phyloP scores from a whole-genome alignment of 208 protist species.

The Trypanosoma avium region DNA sequence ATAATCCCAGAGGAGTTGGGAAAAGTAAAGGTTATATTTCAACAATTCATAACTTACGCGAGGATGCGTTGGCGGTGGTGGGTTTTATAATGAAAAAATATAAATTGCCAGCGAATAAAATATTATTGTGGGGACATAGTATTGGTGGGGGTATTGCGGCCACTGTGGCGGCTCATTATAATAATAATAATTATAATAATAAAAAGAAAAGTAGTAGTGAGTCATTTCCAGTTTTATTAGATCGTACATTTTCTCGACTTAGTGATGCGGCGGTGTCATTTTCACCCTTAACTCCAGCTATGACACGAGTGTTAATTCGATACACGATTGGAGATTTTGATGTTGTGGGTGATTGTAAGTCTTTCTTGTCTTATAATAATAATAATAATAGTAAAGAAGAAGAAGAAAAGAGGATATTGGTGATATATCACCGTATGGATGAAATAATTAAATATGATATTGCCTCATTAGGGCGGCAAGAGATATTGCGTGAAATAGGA shows the following conservation, averaged over 20 bases:
- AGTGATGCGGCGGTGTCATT: conserved; percentile 66
- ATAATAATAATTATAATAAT: too few relatives aligned
- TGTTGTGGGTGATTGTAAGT: conserved; percentile 39
- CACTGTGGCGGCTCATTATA: conserved; percentile 35
- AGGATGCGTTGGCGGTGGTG: conserved; percentile 57
- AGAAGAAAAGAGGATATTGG: conserved; percentile 60
- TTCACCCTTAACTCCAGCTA: conserved; percentile 44
- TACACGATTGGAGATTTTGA: conserved; percentile 58
- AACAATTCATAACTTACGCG: conserved; percentile 49
- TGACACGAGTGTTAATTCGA: conserved; percentile 43
- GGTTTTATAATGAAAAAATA: conserved; percentile 33
- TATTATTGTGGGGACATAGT: conserved; percentile 82
- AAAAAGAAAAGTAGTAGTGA: too few relatives aligned
- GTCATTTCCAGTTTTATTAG: conserved; percentile 56
- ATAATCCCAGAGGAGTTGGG: conserved; percentile 78
- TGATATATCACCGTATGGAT: conserved; percentile 66
- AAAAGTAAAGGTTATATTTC: conserved; percentile 61
- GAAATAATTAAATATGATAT: conserved; percentile 62
- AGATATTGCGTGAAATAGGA: conserved; percentile 2
- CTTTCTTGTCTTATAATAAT: too few relatives aligned
- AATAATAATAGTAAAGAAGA: too few relatives aligned
- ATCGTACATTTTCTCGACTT: conserved; percentile 77
- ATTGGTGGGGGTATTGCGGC: conserved; percentile 75
- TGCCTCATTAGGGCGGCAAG: conserved; percentile 41
- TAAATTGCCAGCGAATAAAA: conserved; percentile 29